Conservation (phyloP, 176 grass and related monocot species). For the Coix lacrymajobi region DNA sequence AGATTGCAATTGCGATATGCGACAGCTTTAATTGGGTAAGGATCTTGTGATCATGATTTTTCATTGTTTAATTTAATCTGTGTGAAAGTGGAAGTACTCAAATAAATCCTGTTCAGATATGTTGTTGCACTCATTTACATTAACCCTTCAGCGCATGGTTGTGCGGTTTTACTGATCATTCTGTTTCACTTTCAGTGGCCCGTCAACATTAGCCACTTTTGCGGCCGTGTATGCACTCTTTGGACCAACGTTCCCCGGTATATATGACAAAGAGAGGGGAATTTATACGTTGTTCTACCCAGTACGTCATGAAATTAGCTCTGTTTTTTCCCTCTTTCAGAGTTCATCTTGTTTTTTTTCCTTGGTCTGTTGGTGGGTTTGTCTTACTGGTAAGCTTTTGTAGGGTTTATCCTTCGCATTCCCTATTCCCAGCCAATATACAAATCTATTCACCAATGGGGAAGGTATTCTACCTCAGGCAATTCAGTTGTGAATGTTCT, state of each 20-base stretch:
- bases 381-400: constrained; percentile 27
- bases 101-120: background rate
- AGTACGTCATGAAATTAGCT: constrained; percentile 47
- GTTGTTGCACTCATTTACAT: background rate
- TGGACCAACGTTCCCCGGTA: constrained; percentile 90
- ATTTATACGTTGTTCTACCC: constrained; percentile 97
- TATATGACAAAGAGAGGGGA: constrained; percentile 89
- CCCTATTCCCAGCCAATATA: constrained; percentile 86
- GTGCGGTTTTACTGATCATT: constrained; percentile 29
- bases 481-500: constrained; percentile 13
- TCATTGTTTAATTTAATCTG: background rate
- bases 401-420: constrained; percentile 95
- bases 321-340: background rate
- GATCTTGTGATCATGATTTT: background rate
- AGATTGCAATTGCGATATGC: constrained; percentile 88
- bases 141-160: constrained; percentile 8
- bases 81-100: background rate
- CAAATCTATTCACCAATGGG: constrained; percentile 65
- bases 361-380: constrained; percentile 15
- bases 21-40: constrained; percentile 89
- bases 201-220: constrained; percentile 86
- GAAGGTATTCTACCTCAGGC: constrained; percentile 59
- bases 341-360: constrained; percentile 4
- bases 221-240: constrained; percentile 88
- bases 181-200: constrained; percentile 51